A percentile compares a stretch with the other conserved stretches of the same genome.
Evolutionary conservation across 202 grass and related monocot genomes (phyloP).

Genomic region (Digitaria exilis): DNA sequence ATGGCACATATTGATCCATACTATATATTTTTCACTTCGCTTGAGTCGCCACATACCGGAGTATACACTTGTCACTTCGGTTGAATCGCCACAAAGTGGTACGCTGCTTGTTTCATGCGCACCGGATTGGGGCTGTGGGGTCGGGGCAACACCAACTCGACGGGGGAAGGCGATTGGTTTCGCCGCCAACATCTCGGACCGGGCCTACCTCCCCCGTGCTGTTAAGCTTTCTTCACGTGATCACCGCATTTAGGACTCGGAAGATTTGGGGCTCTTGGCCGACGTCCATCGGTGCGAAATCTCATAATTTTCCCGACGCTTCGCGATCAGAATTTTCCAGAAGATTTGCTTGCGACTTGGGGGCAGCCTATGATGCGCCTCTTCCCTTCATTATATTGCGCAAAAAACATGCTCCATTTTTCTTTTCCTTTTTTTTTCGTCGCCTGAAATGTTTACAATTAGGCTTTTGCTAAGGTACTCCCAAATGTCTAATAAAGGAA

Average conservation of each 20-base stretch:
- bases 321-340: constrained; percentile 31
- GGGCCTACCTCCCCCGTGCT: constrained; percentile 29
- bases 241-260: constrained; percentile 14
- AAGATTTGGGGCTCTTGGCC: constrained; percentile 10
- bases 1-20: not conserved
- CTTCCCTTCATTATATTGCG: not conserved
- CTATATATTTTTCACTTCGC: too few relatives aligned
- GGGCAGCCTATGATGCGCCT: not conserved
- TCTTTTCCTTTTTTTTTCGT: not conserved
- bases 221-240: constrained; percentile 54
- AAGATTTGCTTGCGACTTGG: not conserved
- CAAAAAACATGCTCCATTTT: not conserved
- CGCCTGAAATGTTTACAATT: not conserved
- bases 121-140: constrained; percentile 15
- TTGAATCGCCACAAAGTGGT: not conserved
- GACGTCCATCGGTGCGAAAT: constrained; percentile 12
- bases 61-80: too few relatives aligned
- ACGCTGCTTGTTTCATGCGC: not conserved
- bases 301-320: constrained; percentile 6
- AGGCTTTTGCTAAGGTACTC: too few relatives aligned
- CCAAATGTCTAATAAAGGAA: too few relatives aligned
- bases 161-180: not conserved
- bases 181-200: constrained; percentile 24
- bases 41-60: too few relatives aligned
- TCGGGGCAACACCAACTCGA: not conserved